These are phyloP conservation scores for Ophiostoma fasciatum DNA, from an alignment of 2,329 filamentous ascomycete species.

Conservation along the genomic window DNA sequence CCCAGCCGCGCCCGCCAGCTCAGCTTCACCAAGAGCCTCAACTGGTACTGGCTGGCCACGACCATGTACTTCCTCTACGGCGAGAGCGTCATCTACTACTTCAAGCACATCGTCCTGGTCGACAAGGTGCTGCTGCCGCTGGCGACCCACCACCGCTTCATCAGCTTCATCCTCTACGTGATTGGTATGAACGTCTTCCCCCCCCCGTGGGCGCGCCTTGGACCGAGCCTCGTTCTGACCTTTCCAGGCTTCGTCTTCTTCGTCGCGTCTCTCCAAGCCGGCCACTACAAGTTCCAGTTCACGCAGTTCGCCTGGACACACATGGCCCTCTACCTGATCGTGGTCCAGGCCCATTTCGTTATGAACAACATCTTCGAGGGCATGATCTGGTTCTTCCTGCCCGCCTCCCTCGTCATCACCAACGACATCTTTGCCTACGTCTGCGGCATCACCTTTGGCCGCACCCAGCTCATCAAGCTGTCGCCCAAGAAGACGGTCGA, in stretches of 20 bases:
- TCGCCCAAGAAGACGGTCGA: conserved; percentile 99
- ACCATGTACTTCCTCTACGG: conserved; percentile 99
- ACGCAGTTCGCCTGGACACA: conserved; percentile 99
- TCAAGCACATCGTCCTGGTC: conserved; percentile 95
- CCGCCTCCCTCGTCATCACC: conserved; percentile 85
- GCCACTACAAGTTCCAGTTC: conserved; percentile 97
- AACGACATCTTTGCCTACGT: conserved; percentile 99
- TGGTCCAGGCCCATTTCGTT: conserved; percentile 95
- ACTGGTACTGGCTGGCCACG: conserved; percentile 98
- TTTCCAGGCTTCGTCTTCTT: conserved; percentile 87
- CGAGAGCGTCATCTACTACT: conserved; percentile 98
- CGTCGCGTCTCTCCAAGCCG: conserved; percentile 83
- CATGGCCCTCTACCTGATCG: conserved; percentile 96
- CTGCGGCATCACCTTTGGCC: conserved; percentile 90
- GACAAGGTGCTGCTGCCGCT: conserved; percentile 86
- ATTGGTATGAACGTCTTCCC: conserved; percentile 46
- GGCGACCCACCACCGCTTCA: conserved; percentile 94
- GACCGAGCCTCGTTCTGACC: not conserved
- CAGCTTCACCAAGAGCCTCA: conserved; percentile 86
- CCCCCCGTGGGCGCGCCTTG: not conserved
- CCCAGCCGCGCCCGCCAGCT: conserved; percentile 82
- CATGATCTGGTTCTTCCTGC: conserved; percentile 99
- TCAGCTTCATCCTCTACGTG: conserved; percentile 95
- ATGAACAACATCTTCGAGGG: conserved; percentile 99
- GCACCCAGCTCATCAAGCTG: conserved; percentile 92